A percentile compares a stretch with the other conserved stretches of the same genome.
These are phyloP conservation scores for Penicillium paneum DNA, from an alignment of 2,329 filamentous ascomycete genomes.

Conservation along the genomic window DNA sequence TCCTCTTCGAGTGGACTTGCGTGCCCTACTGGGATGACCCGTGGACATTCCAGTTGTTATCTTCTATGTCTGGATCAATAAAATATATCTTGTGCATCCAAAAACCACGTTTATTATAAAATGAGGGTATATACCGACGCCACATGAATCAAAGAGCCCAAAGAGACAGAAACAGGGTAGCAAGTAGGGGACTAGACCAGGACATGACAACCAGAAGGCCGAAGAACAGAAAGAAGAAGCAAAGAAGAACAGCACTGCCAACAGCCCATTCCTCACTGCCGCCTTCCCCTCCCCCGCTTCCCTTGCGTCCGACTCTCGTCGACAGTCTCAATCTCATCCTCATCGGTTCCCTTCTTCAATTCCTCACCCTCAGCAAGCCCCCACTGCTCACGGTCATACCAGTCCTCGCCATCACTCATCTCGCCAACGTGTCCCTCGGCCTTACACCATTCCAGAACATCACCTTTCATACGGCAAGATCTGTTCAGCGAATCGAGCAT, in stretches of 20 bases:
- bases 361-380: conserved; percentile 53
- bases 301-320: conserved; percentile 40
- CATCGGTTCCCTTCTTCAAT: conserved; percentile 59
- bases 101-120: conserved; percentile 1
- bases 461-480: conserved; percentile 58
- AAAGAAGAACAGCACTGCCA: neutral
- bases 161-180: neutral
- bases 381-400: conserved; percentile 63
- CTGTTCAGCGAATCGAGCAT: conserved; percentile 56
- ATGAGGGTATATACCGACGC: conserved; percentile 12
- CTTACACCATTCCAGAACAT: conserved; percentile 59
- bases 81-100: neutral
- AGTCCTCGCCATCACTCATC: conserved; percentile 66
- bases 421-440: conserved; percentile 63
- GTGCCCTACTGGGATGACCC: neutral
- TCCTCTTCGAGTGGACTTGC: neutral
- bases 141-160: conserved; percentile 7
- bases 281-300: conserved; percentile 41
- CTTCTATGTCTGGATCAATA: neutral
- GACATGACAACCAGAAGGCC: neutral
- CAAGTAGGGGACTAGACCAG: neutral
- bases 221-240: neutral
- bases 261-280: conserved; percentile 22
- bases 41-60: neutral
- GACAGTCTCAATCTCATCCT: conserved; percentile 57